A percentile compares a stretch with the other conserved stretches of the same genome.
These are phyloP conservation scores for Blastocladiella emersonii DNA, from an alignment of 371 early-diverging fungal species.

Conservation along the genomic window DNA sequence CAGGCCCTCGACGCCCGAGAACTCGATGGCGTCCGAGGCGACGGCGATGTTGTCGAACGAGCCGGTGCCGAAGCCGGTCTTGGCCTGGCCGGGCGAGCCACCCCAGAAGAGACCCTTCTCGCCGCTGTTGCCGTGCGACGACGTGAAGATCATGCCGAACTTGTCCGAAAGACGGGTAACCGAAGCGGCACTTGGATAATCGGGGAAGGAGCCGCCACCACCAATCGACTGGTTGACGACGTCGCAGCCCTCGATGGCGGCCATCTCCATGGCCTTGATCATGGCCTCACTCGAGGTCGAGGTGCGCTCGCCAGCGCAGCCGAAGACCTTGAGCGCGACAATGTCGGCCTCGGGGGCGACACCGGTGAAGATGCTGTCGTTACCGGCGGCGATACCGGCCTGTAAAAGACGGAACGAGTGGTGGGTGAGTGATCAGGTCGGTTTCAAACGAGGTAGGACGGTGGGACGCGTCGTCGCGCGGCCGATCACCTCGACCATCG, in stretches of 20 bases:
- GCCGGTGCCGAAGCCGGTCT: constrained; percentile 8
- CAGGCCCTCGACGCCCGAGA: background rate
- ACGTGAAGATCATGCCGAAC: background rate
- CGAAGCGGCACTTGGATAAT: constrained; percentile 3
- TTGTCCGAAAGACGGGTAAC: constrained; percentile 3
- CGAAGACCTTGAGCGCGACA: background rate
- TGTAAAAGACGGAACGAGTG: no score
- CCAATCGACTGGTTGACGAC: constrained; percentile 14
- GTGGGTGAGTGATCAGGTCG: no score
- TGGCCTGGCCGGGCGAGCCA: constrained; percentile 7
- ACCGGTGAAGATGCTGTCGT: constrained; percentile 14
- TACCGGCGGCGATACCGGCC: constrained; percentile 24
- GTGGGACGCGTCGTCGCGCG: no score
- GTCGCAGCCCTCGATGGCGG: background rate
- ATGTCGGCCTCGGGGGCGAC: constrained; percentile 21
- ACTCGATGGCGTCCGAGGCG: background rate
- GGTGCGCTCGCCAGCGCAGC: background rate
- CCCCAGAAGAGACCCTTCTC: constrained; percentile 8
- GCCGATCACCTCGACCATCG: no score
- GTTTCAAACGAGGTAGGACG: no score
- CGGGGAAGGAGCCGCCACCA: constrained; percentile 12
- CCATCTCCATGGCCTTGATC: background rate
- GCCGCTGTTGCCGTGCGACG: constrained; percentile 12
- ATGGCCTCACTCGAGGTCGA: background rate
- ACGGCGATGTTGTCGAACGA: constrained; percentile 9